A percentile compares a stretch with the other conserved stretches of the same genome.
These are phyloP conservation scores for Penicillium griseofulvum DNA, from an alignment of 2,329 filamentous ascomycete genomes.

Conservation along the genomic window DNA sequence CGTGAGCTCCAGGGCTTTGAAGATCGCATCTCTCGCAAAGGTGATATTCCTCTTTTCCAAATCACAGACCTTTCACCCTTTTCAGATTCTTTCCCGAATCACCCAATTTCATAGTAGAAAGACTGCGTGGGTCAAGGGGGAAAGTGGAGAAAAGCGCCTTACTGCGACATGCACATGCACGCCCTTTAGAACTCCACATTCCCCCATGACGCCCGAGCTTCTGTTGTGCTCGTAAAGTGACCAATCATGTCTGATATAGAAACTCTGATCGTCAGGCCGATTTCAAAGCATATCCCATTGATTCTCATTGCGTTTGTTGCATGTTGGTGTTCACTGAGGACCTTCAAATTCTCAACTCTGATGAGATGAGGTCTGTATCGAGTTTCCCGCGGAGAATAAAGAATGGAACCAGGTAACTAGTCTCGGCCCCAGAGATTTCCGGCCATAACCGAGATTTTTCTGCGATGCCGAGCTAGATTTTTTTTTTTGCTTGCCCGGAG, in stretches of 20 bases:
- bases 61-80: background rate
- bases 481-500: background rate
- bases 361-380: background rate
- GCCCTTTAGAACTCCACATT: constrained; percentile 25
- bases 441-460: constrained; percentile 18
- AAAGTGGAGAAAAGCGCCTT: constrained; percentile 19
- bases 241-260: constrained; percentile 7
- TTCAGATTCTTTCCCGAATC: background rate
- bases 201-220: background rate
- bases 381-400: constrained; percentile 18
- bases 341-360: background rate
- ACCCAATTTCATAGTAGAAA: no score
- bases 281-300: constrained; percentile 10
- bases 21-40: background rate
- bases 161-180: constrained; percentile 16
- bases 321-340: background rate
- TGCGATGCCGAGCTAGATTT: constrained; percentile 7
- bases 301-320: background rate
- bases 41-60: background rate
- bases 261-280: constrained; percentile 7
- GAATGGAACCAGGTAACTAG: constrained; percentile 7
- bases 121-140: background rate
- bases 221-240: background rate
- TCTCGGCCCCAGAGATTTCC: constrained; percentile 25
- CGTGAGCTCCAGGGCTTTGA: background rate